Conservation (phyloP, 2,329 filamentous ascomycete genomes). For the Fusarium transvaalense region DNA sequence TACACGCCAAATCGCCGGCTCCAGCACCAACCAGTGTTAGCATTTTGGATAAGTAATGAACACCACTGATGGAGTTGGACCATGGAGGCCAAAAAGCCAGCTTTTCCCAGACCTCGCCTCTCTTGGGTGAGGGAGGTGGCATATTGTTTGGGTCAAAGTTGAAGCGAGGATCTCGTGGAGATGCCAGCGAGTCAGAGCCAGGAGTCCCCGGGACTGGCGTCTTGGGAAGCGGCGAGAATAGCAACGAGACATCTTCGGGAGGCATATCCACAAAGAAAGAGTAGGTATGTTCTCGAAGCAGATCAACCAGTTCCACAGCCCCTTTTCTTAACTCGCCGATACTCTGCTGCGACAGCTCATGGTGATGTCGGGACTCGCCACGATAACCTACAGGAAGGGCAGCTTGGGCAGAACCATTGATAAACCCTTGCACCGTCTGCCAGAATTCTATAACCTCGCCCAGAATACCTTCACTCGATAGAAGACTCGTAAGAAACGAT, state of each 20-base stretch:
- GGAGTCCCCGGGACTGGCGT: slow-evolving; percentile 58
- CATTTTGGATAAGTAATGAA: slow-evolving; percentile 87
- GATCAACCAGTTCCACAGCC: slow-evolving; percentile 82
- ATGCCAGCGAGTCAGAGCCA: slow-evolving; percentile 58
- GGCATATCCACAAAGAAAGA: slow-evolving; percentile 90
- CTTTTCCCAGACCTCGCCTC: slow-evolving; percentile 90
- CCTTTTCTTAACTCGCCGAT: slow-evolving; percentile 80
- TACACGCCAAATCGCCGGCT: slow-evolving; percentile 84
- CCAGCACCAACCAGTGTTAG: slow-evolving; percentile 86
- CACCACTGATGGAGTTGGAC: slow-evolving; percentile 92
- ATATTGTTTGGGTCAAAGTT: slow-evolving; percentile 82
- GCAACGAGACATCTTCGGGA: slow-evolving; percentile 87
- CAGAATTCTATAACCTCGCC: slow-evolving; percentile 94
- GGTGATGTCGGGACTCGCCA: slow-evolving; percentile 83
- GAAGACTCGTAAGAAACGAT: slow-evolving; percentile 76
- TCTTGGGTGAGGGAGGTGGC: slow-evolving; percentile 80
- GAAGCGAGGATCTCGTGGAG: slow-evolving; percentile 79
- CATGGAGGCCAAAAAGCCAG: slow-evolving; percentile 96
- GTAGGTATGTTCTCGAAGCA: slow-evolving; percentile 83
- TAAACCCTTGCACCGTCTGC: slow-evolving; percentile 91
- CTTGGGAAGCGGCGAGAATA: slow-evolving; percentile 84
- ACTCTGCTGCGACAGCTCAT: slow-evolving; percentile 79
- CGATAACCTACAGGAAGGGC: slow-evolving; percentile 84
- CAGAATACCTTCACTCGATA: slow-evolving; percentile 84
- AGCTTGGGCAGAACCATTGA: slow-evolving; percentile 85